Evolutionary conservation across 2,329 filamentous ascomycete genomes (phyloP).

Genomic region (Venturia aucupariae): DNA sequence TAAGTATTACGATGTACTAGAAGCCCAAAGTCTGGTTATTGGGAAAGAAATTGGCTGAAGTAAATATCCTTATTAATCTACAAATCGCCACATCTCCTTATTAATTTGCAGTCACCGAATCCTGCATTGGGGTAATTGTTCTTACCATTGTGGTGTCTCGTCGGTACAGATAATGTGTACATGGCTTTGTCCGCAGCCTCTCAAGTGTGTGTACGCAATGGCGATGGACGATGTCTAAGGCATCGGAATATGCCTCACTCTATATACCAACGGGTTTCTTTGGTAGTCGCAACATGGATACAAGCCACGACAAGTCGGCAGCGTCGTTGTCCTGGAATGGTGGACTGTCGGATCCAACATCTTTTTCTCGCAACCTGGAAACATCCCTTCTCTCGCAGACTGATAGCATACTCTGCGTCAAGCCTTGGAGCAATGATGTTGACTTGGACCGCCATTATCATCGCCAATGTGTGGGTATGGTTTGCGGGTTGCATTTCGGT

Average conservation of each 20-base stretch:
- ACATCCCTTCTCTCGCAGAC: neutral
- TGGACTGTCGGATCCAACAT: neutral
- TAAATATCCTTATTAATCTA: neutral
- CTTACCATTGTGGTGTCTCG: neutral
- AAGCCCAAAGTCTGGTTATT: neutral
- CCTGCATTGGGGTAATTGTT: too few species aligned
- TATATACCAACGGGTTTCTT: neutral
- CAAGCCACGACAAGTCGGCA: neutral
- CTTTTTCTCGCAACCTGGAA: neutral
- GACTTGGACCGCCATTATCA: neutral
- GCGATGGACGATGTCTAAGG: neutral
- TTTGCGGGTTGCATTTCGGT: neutral
- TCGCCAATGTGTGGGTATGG: neutral
- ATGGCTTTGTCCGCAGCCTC: neutral
- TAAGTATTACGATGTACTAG: neutral
- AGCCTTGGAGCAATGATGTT: neutral
- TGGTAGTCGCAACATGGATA: neutral
- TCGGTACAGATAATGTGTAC: neutral
- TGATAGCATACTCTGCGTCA: neutral
- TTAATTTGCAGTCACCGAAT: too few species aligned
- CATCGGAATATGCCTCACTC: neutral
- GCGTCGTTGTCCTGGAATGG: neutral
- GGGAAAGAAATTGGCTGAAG: too few species aligned
- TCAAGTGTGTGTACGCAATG: too few species aligned
- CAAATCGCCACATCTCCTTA: too few species aligned